Percentiles rank a stretch among this genome's conserved stretches.
Evolutionary conservation across 805 yeast species (phyloP).

Genomic region (Henningerozyma blattae): DNA sequence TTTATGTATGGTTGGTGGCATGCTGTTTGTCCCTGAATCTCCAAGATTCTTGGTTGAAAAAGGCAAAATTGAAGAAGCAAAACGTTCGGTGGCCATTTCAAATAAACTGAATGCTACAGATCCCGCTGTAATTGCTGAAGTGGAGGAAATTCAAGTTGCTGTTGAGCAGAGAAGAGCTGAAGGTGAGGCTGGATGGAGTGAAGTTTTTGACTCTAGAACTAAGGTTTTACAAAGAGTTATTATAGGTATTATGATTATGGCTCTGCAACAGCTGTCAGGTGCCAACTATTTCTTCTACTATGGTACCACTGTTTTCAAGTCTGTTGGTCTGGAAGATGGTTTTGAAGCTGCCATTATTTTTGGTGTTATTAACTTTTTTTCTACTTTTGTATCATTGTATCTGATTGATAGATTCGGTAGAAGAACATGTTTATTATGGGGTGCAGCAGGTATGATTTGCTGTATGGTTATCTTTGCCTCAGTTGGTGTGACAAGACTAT

Average conservation of each 20-base stretch:
- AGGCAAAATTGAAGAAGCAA: constrained; percentile 42
- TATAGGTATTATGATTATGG: constrained; percentile 41
- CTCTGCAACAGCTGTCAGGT: constrained; percentile 54
- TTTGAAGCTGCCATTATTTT: constrained; percentile 42
- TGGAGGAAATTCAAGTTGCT: too few relatives aligned
- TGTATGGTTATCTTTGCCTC: constrained; percentile 38
- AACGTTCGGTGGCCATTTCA: constrained; percentile 34
- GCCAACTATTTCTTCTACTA: constrained; percentile 51
- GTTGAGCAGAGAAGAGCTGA: too few relatives aligned
- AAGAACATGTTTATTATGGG: constrained; percentile 31
- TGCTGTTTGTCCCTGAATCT: constrained; percentile 54
- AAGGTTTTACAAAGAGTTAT: too few relatives aligned
- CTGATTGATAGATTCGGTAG: constrained; percentile 41
- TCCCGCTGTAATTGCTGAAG: too few relatives aligned
- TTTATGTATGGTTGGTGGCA: constrained; percentile 24
- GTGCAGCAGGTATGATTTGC: constrained; percentile 33
- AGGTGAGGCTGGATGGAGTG: too few relatives aligned
- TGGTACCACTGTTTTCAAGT: constrained; percentile 46
- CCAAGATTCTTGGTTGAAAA: constrained; percentile 53
- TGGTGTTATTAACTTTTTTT: constrained; percentile 43
- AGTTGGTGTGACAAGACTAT: constrained; percentile 48
- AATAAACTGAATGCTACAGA: too few relatives aligned
- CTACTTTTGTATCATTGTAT: constrained; percentile 37
- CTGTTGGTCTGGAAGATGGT: constrained; percentile 44
- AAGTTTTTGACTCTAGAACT: too few relatives aligned